Evolutionary conservation across 208 protist species (phyloP).

Genomic region (Acanthamoeba lenticulata): DNA sequence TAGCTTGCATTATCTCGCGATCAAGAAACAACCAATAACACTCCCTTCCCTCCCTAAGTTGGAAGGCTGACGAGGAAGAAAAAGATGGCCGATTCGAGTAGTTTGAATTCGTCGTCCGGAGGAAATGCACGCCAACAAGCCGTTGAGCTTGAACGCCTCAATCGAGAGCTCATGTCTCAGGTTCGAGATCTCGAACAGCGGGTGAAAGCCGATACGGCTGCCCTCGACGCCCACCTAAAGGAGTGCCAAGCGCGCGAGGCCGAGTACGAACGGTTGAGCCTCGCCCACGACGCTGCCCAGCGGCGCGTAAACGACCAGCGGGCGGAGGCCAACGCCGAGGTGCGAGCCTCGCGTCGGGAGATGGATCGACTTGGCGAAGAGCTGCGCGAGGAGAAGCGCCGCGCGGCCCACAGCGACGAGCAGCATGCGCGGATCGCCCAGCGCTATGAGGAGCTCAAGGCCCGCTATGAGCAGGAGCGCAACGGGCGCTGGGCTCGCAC

Average conservation of each 20-base stretch:
- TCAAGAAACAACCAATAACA: no score
- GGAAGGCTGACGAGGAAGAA: no score
- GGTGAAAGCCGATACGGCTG: neutral
- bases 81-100: neutral
- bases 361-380: neutral
- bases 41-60: no score
- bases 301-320: neutral
- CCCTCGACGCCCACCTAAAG: constrained; percentile 11
- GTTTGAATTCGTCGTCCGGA: neutral
- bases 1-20: no score
- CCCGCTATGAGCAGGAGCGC: neutral
- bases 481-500: neutral
- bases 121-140: no score
- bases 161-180: neutral
- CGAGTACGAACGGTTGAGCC: neutral
- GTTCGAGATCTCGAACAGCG: neutral
- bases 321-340: neutral
- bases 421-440: neutral
- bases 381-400: neutral
- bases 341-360: neutral
- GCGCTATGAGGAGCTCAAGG: neutral
- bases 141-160: neutral
- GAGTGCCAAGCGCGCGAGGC: neutral
- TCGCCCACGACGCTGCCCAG: neutral
- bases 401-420: neutral